These are phyloP conservation scores for Spiraea crenata DNA, from an alignment of 331 rosid genomes.

Conservation along the genomic window DNA sequence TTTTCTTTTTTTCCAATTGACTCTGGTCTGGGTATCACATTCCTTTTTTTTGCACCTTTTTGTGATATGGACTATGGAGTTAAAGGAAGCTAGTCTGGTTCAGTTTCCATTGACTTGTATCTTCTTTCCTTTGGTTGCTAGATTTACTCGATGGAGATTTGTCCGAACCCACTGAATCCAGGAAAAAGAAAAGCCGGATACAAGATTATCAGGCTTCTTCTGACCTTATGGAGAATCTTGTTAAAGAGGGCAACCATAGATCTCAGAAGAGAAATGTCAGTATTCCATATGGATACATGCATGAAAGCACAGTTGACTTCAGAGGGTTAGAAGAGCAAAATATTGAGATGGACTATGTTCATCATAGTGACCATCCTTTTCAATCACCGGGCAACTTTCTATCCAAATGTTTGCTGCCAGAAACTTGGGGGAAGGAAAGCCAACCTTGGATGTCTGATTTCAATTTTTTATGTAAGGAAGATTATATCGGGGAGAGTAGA, in stretches of 20 bases:
- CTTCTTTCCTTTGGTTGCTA: conserved; percentile 18
- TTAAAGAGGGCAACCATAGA: conserved; percentile 40
- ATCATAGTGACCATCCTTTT: conserved; percentile 37
- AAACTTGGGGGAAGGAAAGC: conserved; percentile 24
- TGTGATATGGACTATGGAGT: conserved; percentile 9
- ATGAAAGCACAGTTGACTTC: conserved; percentile 28
- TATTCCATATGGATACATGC: conserved; percentile 29
- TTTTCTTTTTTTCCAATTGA: background rate
- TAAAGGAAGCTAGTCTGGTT: conserved; percentile 24
- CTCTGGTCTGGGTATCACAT: conserved; percentile 18
- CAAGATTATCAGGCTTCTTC: conserved; percentile 37
- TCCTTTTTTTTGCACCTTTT: conserved; percentile 21
- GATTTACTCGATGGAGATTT: conserved; percentile 48
- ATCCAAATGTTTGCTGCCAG: conserved; percentile 39
- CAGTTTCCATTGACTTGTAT: conserved; percentile 23
- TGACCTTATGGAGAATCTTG: conserved; percentile 39
- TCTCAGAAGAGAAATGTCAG: conserved; percentile 31
- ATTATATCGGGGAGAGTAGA: conserved; percentile 34
- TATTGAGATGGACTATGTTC: conserved; percentile 29
- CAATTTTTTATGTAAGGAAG: conserved; percentile 32
- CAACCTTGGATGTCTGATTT: conserved; percentile 30
- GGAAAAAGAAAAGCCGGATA: conserved; percentile 30
- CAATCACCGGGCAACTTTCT: conserved; percentile 39
- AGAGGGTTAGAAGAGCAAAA: conserved; percentile 35
- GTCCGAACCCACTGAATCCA: conserved; percentile 20